phyloP scores from a whole-genome alignment of 1,284 basidiomycete genomes.

The Wolfiporia cocos region DNA sequence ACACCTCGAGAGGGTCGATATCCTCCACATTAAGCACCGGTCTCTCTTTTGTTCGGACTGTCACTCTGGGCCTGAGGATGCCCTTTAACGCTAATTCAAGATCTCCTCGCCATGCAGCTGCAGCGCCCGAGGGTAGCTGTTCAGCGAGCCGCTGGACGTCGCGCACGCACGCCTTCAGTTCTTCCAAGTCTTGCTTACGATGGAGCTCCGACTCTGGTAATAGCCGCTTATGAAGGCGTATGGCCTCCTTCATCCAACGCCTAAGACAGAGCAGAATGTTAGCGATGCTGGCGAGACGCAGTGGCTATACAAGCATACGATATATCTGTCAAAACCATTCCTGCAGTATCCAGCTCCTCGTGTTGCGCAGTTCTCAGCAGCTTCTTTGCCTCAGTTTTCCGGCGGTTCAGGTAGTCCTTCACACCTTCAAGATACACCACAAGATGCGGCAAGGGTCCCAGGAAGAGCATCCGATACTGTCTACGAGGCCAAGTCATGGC shows the following conservation, averaged over 20 bases:
- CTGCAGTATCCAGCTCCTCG: slow-evolving; percentile 29
- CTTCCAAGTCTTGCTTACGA: slow-evolving; percentile 12
- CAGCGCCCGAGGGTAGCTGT: slow-evolving; percentile 9
- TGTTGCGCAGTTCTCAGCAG: slow-evolving; percentile 25
- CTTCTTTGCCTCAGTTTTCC: slow-evolving; percentile 32
- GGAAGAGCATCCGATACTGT: slow-evolving; percentile 37
- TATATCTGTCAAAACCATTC: slow-evolving; percentile 21
- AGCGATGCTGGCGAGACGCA: not conserved
- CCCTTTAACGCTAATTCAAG: slow-evolving; percentile 18
- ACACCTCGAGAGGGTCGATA: too few species aligned
- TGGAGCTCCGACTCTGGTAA: slow-evolving; percentile 16
- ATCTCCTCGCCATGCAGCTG: slow-evolving; percentile 15
- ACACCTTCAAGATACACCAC: slow-evolving; percentile 39
- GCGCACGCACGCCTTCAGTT: slow-evolving; percentile 11
- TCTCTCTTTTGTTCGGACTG: too few species aligned
- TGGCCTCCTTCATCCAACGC: slow-evolving; percentile 11
- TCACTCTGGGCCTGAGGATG: too few species aligned
- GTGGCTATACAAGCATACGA: slow-evolving; percentile 11
- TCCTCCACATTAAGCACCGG: too few species aligned
- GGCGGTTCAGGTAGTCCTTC: slow-evolving; percentile 18
- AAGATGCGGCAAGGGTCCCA: slow-evolving; percentile 45
- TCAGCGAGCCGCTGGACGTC: slow-evolving; percentile 13
- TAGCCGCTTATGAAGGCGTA: slow-evolving; percentile 13
- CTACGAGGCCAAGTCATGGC: slow-evolving; percentile 1
- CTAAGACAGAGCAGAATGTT: slow-evolving; percentile 1